These are phyloP conservation scores for Penicillium sp. DNA, from an alignment of 2,329 filamentous ascomycete species.

Conservation along the genomic window DNA sequence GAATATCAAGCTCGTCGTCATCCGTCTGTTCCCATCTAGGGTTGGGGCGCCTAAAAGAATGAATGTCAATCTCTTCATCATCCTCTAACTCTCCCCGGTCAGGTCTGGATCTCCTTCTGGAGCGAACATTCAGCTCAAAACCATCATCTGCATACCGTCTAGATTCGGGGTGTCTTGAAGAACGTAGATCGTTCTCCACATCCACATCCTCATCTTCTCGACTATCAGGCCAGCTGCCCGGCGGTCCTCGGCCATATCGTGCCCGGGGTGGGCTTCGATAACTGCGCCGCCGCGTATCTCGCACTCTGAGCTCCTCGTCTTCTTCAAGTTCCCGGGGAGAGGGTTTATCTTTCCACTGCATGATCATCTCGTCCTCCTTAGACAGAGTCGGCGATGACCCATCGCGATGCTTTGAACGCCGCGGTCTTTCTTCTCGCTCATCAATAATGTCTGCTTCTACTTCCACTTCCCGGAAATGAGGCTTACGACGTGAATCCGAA, in stretches of 20 bases:
- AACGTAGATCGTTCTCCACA: slow-evolving; percentile 4
- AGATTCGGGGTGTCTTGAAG: slow-evolving; percentile 3
- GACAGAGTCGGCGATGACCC: background rate
- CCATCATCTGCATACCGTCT: background rate
- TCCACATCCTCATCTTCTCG: background rate
- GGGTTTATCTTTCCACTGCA: slow-evolving; percentile 19
- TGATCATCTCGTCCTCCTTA: slow-evolving; percentile 28
- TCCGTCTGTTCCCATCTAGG: background rate
- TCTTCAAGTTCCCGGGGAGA: slow-evolving; percentile 10
- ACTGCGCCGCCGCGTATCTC: slow-evolving; percentile 5
- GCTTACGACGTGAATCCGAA: slow-evolving; percentile 6
- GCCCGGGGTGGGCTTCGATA: slow-evolving; percentile 8
- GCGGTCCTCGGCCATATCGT: slow-evolving; percentile 4
- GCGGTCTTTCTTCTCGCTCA: slow-evolving; percentile 9
- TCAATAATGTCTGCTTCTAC: slow-evolving; percentile 37
- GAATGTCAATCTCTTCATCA: background rate
- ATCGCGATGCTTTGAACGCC: slow-evolving; percentile 13
- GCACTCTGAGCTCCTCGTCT: slow-evolving; percentile 8
- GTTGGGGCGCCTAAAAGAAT: background rate
- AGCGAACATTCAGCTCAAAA: background rate
- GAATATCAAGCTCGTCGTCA: background rate
- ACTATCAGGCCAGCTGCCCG: slow-evolving; percentile 9
- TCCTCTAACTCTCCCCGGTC: background rate
- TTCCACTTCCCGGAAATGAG: slow-evolving; percentile 2
- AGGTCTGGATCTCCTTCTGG: background rate